A percentile compares a stretch with the other conserved stretches of the same genome.
phyloP scores from a whole-genome alignment of 164 flowering plant genomes.

The Vitis labrusca region DNA sequence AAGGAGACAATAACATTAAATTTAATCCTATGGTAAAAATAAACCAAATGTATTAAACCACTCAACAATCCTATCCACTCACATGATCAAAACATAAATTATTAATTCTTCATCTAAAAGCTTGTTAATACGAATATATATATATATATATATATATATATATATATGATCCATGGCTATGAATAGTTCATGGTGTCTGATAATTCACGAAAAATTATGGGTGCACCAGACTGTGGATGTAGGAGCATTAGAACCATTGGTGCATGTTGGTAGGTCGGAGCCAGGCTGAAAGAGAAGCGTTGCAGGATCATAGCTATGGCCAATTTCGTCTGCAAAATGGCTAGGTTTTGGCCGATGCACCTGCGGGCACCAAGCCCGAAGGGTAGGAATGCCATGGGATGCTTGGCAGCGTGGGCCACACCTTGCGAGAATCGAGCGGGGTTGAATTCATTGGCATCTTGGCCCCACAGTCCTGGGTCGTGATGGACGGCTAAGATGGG shows the following conservation, averaged over 20 bases:
- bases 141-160: too few relatives aligned
- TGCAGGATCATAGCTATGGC: slow-evolving; percentile 45
- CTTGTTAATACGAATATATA: too few relatives aligned
- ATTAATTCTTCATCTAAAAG: too few relatives aligned
- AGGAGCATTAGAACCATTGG: slow-evolving; percentile 22
- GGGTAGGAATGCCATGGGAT: slow-evolving; percentile 31
- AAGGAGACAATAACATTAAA: too few relatives aligned
- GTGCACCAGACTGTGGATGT: slow-evolving; percentile 19
- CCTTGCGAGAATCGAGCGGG: slow-evolving; percentile 59
- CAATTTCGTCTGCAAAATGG: slow-evolving; percentile 29
- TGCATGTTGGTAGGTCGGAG: slow-evolving; percentile 32
- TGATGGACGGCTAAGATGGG: slow-evolving; percentile 32
- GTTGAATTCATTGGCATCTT: slow-evolving; percentile 48
- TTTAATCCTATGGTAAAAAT: too few relatives aligned
- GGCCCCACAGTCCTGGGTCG: slow-evolving; percentile 45
- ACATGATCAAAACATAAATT: too few relatives aligned
- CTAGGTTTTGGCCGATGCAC: slow-evolving; percentile 44
- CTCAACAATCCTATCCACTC: too few relatives aligned
- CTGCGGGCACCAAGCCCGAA: slow-evolving; percentile 44
- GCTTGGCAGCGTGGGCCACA: slow-evolving; percentile 26
- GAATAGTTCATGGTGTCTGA: too few relatives aligned
- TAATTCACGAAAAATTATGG: too few relatives aligned
- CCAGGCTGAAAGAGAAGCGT: slow-evolving; percentile 27
- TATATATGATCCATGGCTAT: too few relatives aligned
- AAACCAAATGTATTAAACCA: too few relatives aligned